Base-by-base conservation (phyloP, 208 protist species). In the Wallacemonas rigidus region DNA sequence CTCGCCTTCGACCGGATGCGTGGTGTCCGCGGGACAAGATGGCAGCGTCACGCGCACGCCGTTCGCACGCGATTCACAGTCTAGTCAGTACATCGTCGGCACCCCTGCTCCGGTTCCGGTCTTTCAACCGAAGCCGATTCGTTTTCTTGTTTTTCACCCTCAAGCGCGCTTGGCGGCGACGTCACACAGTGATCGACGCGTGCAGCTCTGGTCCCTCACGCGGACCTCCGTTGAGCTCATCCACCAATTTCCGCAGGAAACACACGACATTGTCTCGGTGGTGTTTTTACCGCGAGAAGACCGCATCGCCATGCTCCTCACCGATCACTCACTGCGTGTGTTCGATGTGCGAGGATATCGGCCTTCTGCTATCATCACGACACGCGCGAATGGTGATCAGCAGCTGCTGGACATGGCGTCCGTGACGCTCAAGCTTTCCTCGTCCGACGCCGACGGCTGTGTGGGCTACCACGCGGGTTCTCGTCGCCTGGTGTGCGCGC, bases 111-210 rank as follows among this genome's bases (percentile, higher is more conserved):
- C 71, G 9, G 79, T 87, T 7, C 58, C 74, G 47, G 53, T 55
- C 14, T 77, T 71, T 8, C 55, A 81, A 38, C 40, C 45, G 35
- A 77, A 47, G 67, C 69, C 83, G 9, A 87, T 90, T 36, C 86
- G 88, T 35, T 71, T 81, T 39, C 71, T 90, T 74, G 69, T 72
- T 43, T 90, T 81, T 75, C 77, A 78, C 68, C 67, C 77, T 6
- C 65, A 75, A 2, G 80, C 75, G 26, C 83, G 85, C 45, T 77
- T 84, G 73, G 82, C 92, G 62, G 81, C 86, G 11, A 95, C 91
- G 5, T 82, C 85, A 43, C 91, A 95, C 79, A 83, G 88, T 41
- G 85, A 95, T 64, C 84, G 91, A 4, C 84, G 88, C 9, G 82
- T 92, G 38, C 57, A 87, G 60, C 68, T 95, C 67, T 95, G 91